A percentile compares a stretch with the other conserved stretches of the same genome.
phyloP scores from a whole-genome alignment of 441 rosid genomes.

The Metrosideros polymorpha region DNA sequence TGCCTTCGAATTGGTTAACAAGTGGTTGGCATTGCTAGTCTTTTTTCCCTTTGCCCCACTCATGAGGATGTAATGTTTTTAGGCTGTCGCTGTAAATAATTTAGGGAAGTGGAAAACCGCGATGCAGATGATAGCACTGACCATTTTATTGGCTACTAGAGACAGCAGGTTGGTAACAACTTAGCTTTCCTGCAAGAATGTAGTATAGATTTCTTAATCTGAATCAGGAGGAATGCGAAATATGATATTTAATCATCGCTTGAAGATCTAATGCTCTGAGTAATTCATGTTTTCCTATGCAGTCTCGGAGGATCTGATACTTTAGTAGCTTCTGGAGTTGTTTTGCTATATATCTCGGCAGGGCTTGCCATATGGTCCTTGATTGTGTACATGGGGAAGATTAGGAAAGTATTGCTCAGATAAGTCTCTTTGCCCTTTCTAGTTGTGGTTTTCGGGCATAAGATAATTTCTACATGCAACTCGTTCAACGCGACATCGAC shows the following conservation, averaged over 20 bases:
- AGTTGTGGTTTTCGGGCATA: not conserved
- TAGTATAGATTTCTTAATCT: not conserved
- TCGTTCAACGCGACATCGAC: not conserved
- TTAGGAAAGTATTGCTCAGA: constrained; percentile 63
- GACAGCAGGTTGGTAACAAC: constrained; percentile 42
- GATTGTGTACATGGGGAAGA: constrained; percentile 73
- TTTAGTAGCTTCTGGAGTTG: constrained; percentile 52
- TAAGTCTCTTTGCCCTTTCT: constrained; percentile 23
- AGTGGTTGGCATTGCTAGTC: not conserved
- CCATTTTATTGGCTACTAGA: constrained; percentile 78
- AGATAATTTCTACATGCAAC: not conserved
- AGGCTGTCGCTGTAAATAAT: constrained; percentile 98
- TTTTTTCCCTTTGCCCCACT: not conserved
- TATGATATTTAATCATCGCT: not conserved
- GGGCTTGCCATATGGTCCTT: constrained; percentile 87
- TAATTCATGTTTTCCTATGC: constrained; percentile 7
- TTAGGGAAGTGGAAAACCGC: constrained; percentile 99
- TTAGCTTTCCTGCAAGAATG: not conserved
- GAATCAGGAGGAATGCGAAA: not conserved
- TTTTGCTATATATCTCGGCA: constrained; percentile 80
- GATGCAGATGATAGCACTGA: constrained; percentile 85
- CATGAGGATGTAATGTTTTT: not conserved
- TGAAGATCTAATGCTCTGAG: not conserved
- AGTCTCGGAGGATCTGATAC: constrained; percentile 49
- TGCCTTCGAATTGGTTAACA: not conserved